Conservation (phyloP, 108 stramenopile genomes). For the Cylindrotheca fusiformis region DNA sequence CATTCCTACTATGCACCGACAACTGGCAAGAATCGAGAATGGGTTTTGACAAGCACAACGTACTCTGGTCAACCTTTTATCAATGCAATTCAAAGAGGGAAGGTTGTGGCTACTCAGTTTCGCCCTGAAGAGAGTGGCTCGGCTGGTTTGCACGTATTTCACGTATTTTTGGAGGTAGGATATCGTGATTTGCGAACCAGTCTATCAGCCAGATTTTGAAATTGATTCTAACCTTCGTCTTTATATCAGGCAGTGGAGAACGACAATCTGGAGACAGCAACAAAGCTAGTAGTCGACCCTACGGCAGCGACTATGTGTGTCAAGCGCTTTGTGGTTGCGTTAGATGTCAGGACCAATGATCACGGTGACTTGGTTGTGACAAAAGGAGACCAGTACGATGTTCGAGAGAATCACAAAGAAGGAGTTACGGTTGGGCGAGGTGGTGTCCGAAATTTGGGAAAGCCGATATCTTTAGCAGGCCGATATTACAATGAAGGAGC, state of each 20-base stretch:
- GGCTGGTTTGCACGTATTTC: conserved; percentile 82
- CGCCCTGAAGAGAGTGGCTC: conserved; percentile 97
- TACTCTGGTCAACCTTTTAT: conserved; percentile 87
- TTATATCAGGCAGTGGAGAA: conserved; percentile 72
- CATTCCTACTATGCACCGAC: conserved; percentile 93
- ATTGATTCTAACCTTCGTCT: no score
- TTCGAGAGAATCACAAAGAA: conserved; percentile 86
- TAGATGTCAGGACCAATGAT: conserved; percentile 97
- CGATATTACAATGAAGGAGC: conserved; percentile 96
- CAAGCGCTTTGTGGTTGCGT: conserved; percentile 92
- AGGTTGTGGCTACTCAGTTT: conserved; percentile 94
- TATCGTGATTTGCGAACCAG: no score
- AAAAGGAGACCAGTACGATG: conserved; percentile 99
- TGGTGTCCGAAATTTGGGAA: conserved; percentile 97
- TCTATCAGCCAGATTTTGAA: no score
- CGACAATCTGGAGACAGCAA: conserved; percentile 58
- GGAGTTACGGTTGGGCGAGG: conserved; percentile 68
- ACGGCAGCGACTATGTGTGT: conserved; percentile 51
- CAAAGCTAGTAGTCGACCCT: conserved; percentile 41
- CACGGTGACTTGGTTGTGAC: conserved; percentile 97
- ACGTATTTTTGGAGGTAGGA: conserved; percentile 81
- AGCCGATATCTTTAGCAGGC: conserved; percentile 87
- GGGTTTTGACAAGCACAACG: conserved; percentile 87
- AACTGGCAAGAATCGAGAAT: conserved; percentile 72
- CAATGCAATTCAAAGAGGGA: conserved; percentile 87